Conservation (phyloP, 2,329 filamentous ascomycete species). For the Xylaria sp. region DNA sequence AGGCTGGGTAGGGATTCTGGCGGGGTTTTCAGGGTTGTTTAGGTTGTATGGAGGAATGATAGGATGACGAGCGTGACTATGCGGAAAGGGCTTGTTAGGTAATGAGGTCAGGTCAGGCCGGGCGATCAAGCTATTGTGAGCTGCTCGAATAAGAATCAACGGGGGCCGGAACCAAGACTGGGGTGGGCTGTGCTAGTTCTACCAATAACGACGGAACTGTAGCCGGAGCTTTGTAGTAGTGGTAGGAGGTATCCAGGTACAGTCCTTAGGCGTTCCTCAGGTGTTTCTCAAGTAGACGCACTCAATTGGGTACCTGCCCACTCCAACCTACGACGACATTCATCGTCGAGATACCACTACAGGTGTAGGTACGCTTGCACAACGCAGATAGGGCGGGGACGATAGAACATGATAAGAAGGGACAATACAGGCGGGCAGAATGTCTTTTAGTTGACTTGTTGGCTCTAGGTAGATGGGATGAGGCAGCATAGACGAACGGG, state of each 20-base stretch:
- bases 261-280: slow-evolving; percentile 16
- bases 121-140: slow-evolving; percentile 43
- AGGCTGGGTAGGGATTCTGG: slow-evolving; percentile 47
- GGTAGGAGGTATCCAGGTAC: slow-evolving; percentile 32
- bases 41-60: slow-evolving; percentile 43
- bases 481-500: slow-evolving; percentile 28
- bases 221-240: slow-evolving; percentile 25
- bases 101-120: slow-evolving; percentile 43
- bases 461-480: slow-evolving; percentile 10
- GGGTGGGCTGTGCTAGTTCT: slow-evolving; percentile 38
- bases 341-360: slow-evolving; percentile 21
- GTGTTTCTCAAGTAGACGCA: slow-evolving; percentile 24
- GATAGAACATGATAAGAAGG: slow-evolving; percentile 14
- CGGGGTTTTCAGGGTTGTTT: slow-evolving; percentile 47
- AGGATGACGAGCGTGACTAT: slow-evolving; percentile 51
- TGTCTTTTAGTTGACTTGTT: slow-evolving; percentile 14
- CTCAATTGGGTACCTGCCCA: slow-evolving; percentile 31
- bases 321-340: slow-evolving; percentile 21
- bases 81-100: slow-evolving; percentile 49
- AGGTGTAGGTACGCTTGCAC: slow-evolving; percentile 19
- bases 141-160: slow-evolving; percentile 39
- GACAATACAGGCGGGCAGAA: slow-evolving; percentile 13
- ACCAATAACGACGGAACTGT: slow-evolving; percentile 34
- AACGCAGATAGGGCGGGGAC: slow-evolving; percentile 19
- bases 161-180: slow-evolving; percentile 36